These are phyloP conservation scores for Pyrus communis DNA, from an alignment of 306 rosid genomes.

Conservation along the genomic window DNA sequence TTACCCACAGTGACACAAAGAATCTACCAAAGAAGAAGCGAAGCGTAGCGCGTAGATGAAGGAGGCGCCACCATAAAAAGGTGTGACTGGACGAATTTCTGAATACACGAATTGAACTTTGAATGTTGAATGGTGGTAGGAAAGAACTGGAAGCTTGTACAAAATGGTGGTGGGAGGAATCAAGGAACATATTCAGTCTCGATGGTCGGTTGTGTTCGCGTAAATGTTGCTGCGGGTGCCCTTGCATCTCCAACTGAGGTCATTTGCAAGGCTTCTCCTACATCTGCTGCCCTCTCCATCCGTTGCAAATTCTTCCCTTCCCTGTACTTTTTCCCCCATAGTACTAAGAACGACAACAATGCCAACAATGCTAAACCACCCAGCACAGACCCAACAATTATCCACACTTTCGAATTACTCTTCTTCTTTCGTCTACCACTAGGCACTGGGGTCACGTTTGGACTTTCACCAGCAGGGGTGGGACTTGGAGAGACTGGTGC, in stretches of 20 bases:
- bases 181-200: slow-evolving; percentile 89
- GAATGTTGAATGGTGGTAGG: slow-evolving; percentile 28
- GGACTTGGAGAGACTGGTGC: slow-evolving; percentile 31
- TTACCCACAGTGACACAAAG: slow-evolving; percentile 46
- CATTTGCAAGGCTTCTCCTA: slow-evolving; percentile 87
- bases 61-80: slow-evolving; percentile 29
- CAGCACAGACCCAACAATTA: slow-evolving; percentile 66
- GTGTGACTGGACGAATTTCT: slow-evolving; percentile 43
- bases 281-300: slow-evolving; percentile 89
- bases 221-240: slow-evolving; percentile 85
- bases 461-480: slow-evolving; percentile 17
- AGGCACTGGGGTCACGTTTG: slow-evolving; percentile 18
- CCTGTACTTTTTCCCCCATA: slow-evolving; percentile 52
- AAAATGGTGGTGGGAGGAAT: slow-evolving; percentile 25
- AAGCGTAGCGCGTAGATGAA: background rate
- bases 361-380: slow-evolving; percentile 62
- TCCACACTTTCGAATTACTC: slow-evolving; percentile 45
- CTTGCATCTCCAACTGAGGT: slow-evolving; percentile 64
- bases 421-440: slow-evolving; percentile 24
- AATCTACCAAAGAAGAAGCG: slow-evolving; percentile 30
- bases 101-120: slow-evolving; percentile 38
- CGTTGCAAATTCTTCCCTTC: slow-evolving; percentile 54
- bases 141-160: slow-evolving; percentile 34
- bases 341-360: slow-evolving; percentile 37
- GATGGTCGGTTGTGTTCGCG: slow-evolving; percentile 82